These are phyloP conservation scores for Aspergillus ibericus DNA, from an alignment of 2,329 filamentous ascomycete genomes.

Conservation along the genomic window DNA sequence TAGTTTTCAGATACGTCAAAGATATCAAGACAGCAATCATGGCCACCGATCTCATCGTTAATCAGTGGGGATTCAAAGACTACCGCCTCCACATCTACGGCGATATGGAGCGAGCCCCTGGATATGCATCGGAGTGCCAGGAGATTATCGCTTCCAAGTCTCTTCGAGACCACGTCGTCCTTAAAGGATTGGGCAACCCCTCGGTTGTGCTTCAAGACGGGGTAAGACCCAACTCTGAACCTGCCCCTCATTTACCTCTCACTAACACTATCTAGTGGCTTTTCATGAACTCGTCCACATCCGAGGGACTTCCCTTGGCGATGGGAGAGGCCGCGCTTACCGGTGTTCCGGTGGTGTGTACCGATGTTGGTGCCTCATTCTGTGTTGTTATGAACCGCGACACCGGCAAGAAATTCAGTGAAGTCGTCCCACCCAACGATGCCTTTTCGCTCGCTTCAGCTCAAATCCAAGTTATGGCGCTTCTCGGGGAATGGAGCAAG, in stretches of 20 bases:
- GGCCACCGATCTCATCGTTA: constrained; percentile 64
- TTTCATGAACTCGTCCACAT: constrained; percentile 50
- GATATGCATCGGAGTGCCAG: constrained; percentile 59
- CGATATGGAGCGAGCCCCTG: constrained; percentile 62
- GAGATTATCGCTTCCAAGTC: constrained; percentile 57
- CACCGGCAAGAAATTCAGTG: constrained; percentile 54
- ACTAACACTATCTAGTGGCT: constrained; percentile 49
- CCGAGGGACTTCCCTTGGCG: constrained; percentile 46
- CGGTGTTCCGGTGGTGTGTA: constrained; percentile 44
- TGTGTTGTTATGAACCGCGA: constrained; percentile 42
- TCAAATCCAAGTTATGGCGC: constrained; percentile 61
- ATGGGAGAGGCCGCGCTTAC: constrained; percentile 47
- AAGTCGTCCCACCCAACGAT: constrained; percentile 65
- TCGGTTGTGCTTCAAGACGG: constrained; percentile 17
- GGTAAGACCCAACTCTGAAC: background rate
- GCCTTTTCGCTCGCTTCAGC: constrained; percentile 59
- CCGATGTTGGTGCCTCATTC: constrained; percentile 42
- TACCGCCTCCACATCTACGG: constrained; percentile 65
- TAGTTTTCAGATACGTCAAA: constrained; percentile 43
- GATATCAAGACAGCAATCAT: constrained; percentile 65
- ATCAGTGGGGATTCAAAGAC: constrained; percentile 63
- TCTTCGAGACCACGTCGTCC: constrained; percentile 52
- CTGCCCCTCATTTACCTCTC: background rate
- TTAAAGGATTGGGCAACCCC: constrained; percentile 37
- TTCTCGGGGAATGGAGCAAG: constrained; percentile 61